phyloP scores from a whole-genome alignment of 352 stramenopile species.

The Hyphochytrium catenoides region DNA sequence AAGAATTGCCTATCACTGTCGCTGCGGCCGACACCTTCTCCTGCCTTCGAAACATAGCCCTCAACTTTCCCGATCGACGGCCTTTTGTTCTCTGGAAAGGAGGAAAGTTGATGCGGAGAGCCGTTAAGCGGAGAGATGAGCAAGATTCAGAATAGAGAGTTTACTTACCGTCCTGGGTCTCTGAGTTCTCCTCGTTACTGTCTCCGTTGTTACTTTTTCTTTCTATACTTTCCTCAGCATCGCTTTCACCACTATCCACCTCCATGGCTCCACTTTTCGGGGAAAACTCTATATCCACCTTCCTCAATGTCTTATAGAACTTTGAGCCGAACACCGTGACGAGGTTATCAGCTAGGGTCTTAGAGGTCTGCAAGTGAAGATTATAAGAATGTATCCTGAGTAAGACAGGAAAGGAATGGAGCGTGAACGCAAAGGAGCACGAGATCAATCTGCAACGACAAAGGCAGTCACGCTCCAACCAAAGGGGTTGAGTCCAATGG shows the following conservation, averaged over 20 bases:
- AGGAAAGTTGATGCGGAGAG: too few species aligned
- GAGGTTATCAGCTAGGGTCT: conserved; percentile 50
- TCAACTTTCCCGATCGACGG: conserved; percentile 15
- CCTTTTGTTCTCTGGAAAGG: background rate
- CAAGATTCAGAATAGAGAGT: too few species aligned
- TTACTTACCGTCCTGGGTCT: too few species aligned
- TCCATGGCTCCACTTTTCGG: conserved; percentile 4
- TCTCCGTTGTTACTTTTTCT: conserved; percentile 7
- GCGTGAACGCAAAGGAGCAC: conserved; percentile 1
- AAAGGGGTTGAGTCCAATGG: too few species aligned
- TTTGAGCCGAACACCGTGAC: conserved; percentile 70
- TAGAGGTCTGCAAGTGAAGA: too few species aligned
- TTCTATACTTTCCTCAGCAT: too few species aligned
- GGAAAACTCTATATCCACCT: conserved; percentile 38
- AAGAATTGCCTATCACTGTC: conserved; percentile 82
- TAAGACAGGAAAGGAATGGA: too few species aligned
- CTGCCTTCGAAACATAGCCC: conserved; percentile 40
- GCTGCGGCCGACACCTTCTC: conserved; percentile 29
- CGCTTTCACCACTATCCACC: too few species aligned
- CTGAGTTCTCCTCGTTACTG: conserved; percentile 9
- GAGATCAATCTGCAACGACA: too few species aligned
- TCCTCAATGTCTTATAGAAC: conserved; percentile 51
- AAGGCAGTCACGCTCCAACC: too few species aligned
- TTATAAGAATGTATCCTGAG: too few species aligned
- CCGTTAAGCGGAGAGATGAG: too few species aligned